Conservation (phyloP, 441 rosid genomes). For the Eruca vesicaria region DNA sequence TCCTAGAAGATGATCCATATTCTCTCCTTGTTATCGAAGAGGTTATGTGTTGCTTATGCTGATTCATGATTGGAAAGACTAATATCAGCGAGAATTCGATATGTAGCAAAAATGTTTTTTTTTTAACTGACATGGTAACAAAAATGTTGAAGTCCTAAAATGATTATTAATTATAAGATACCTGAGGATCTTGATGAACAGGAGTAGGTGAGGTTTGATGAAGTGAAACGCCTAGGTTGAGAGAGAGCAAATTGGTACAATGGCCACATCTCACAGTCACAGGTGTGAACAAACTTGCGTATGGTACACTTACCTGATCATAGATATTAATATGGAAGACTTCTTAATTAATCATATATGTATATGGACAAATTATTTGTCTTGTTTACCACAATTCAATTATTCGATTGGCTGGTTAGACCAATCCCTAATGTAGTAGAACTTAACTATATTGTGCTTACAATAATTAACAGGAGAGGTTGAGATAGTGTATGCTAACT, state of each 20-base stretch:
- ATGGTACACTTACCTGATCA: constrained; percentile 87
- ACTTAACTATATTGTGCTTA: not conserved
- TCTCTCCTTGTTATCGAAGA: constrained; percentile 53
- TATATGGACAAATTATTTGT: not conserved
- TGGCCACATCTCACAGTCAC: constrained; percentile 98
- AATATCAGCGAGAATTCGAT: constrained; percentile 1
- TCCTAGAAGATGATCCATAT: constrained; percentile 65
- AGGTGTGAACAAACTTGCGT: constrained; percentile 56
- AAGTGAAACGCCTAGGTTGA: constrained; percentile 70
- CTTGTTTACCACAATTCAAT: not conserved
- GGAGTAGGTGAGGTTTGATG: constrained; percentile 50
- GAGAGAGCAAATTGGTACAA: constrained; percentile 83
- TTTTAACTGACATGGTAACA: not conserved
- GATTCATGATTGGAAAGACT: constrained; percentile 28
- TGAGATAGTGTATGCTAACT: not conserved
- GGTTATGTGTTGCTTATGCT: constrained; percentile 54
- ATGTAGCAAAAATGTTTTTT: not conserved
- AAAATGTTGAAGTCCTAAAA: not conserved
- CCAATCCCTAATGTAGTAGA: not conserved
- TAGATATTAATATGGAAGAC: not conserved
- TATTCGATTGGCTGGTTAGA: not conserved
- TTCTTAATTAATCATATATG: not conserved
- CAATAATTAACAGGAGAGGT: not conserved
- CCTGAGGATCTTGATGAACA: constrained; percentile 68
- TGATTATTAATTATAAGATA: constrained; percentile 15